Evolutionary conservation across 2,329 filamentous ascomycete species (phyloP).

Genomic region (Penicillium glabrum): DNA sequence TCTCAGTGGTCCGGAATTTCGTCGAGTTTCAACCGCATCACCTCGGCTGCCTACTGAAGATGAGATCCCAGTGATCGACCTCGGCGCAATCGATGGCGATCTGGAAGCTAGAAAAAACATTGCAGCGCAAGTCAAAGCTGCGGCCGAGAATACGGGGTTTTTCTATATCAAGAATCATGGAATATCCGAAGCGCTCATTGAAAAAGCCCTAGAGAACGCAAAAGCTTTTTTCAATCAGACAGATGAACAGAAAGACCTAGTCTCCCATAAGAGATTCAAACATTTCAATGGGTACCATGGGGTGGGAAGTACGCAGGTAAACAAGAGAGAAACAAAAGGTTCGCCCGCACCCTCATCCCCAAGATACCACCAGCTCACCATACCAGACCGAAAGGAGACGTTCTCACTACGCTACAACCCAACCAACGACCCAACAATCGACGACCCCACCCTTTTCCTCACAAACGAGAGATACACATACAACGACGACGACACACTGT

Average conservation of each 20-base stretch:
- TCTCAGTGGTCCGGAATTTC: constrained; percentile 46
- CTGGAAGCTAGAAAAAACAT: constrained; percentile 40
- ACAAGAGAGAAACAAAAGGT: constrained; percentile 33
- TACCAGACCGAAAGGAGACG: constrained; percentile 52
- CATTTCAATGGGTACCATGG: constrained; percentile 51
- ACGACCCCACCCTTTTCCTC: constrained; percentile 44
- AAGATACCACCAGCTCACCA: not conserved
- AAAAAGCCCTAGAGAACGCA: constrained; percentile 16
- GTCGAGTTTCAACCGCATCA: constrained; percentile 43
- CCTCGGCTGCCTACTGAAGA: constrained; percentile 41
- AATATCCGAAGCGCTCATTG: constrained; percentile 33
- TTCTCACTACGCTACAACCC: constrained; percentile 57
- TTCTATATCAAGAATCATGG: constrained; percentile 58
- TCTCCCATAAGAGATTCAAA: constrained; percentile 34
- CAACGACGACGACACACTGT: constrained; percentile 53
- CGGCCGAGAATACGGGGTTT: constrained; percentile 55
- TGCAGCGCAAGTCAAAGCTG: constrained; percentile 44
- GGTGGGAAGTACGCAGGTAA: constrained; percentile 29
- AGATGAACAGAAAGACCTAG: constrained; percentile 43
- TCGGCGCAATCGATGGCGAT: constrained; percentile 42
- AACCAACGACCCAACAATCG: constrained; percentile 49
- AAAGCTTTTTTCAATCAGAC: constrained; percentile 52
- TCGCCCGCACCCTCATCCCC: constrained; percentile 1
- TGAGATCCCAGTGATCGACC: constrained; percentile 58
- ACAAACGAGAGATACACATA: constrained; percentile 45